Percentiles rank a stretch among this genome's conserved stretches.
Conservation (phyloP, 1,284 basidiomycete genomes). For the Irpex sp. region DNA sequence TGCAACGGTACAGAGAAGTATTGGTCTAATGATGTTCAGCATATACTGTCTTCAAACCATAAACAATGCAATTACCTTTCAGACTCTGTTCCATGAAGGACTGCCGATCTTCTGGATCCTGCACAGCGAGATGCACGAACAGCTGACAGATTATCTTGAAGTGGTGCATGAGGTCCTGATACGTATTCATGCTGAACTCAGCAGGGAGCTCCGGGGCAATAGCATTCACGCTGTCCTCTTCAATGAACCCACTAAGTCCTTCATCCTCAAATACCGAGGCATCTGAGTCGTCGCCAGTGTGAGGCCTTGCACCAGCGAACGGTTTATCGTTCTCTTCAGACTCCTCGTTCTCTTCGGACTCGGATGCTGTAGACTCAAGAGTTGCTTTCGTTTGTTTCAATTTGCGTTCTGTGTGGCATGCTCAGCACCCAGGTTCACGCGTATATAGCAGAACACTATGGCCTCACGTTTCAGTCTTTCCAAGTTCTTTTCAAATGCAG, state of each 20-base stretch:
- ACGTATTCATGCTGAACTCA: constrained; percentile 73
- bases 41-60: no score
- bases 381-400: constrained; percentile 33
- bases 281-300: constrained; percentile 15
- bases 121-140: constrained; percentile 76
- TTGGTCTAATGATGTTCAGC: constrained; percentile 34
- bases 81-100: constrained; percentile 51
- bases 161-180: constrained; percentile 70
- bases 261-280: constrained; percentile 36
- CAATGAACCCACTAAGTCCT: constrained; percentile 53
- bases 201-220: constrained; percentile 51
- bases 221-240: constrained; percentile 58
- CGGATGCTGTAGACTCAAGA: constrained; percentile 29
- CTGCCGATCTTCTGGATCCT: constrained; percentile 44
- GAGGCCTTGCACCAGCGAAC: constrained; percentile 43
- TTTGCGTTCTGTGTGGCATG: constrained; percentile 41
- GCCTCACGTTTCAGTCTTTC: constrained; percentile 59
- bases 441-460: not conserved
- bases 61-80: constrained; percentile 35
- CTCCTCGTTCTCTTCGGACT: constrained; percentile 27
- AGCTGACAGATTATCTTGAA: constrained; percentile 87
- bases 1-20: constrained; percentile 71
- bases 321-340: constrained; percentile 28
- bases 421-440: not conserved
- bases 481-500: constrained; percentile 58